Percentiles rank a stretch among this genome's conserved stretches.
These are phyloP conservation scores for Penicillium sp. DNA, from an alignment of 2,329 filamentous ascomycete genomes.

Conservation along the genomic window DNA sequence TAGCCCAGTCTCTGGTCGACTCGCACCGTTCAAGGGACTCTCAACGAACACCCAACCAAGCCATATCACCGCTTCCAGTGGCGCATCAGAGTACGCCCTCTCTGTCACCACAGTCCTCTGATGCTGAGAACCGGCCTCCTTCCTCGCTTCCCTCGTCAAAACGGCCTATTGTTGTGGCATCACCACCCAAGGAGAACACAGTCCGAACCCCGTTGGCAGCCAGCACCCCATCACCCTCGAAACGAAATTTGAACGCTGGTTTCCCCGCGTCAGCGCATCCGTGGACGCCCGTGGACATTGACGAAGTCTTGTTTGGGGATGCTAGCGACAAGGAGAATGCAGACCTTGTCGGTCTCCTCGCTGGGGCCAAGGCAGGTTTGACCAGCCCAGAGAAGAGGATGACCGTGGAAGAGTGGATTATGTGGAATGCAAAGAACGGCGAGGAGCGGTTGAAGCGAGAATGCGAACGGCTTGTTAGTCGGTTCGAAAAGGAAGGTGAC, in stretches of 20 bases:
- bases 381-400: slow-evolving; percentile 79
- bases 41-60: slow-evolving; percentile 14
- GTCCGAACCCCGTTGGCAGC: slow-evolving; percentile 47
- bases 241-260: slow-evolving; percentile 53
- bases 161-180: slow-evolving; percentile 35
- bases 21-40: slow-evolving; percentile 24
- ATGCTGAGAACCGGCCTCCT: slow-evolving; percentile 78
- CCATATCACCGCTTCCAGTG: slow-evolving; percentile 32
- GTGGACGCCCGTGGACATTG: slow-evolving; percentile 78
- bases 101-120: slow-evolving; percentile 72
- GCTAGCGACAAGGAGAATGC: slow-evolving; percentile 53
- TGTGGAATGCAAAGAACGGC: slow-evolving; percentile 74
- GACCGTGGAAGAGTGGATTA: slow-evolving; percentile 93
- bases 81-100: slow-evolving; percentile 58
- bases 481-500: slow-evolving; percentile 81
- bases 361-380: slow-evolving; percentile 60
- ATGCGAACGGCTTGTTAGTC: slow-evolving; percentile 78
- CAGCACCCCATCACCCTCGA: slow-evolving; percentile 61
- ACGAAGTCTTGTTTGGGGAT: slow-evolving; percentile 56
- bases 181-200: slow-evolving; percentile 39
- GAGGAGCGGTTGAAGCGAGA: slow-evolving; percentile 77
- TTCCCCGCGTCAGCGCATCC: slow-evolving; percentile 59
- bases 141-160: slow-evolving; percentile 62
- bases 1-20: slow-evolving; percentile 33
- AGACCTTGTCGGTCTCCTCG: slow-evolving; percentile 52